A percentile compares a stretch with the other conserved stretches of the same genome.
phyloP scores from a whole-genome alignment of 139 green algal genomes.

The Chlamydomonas asymmetrica region DNA sequence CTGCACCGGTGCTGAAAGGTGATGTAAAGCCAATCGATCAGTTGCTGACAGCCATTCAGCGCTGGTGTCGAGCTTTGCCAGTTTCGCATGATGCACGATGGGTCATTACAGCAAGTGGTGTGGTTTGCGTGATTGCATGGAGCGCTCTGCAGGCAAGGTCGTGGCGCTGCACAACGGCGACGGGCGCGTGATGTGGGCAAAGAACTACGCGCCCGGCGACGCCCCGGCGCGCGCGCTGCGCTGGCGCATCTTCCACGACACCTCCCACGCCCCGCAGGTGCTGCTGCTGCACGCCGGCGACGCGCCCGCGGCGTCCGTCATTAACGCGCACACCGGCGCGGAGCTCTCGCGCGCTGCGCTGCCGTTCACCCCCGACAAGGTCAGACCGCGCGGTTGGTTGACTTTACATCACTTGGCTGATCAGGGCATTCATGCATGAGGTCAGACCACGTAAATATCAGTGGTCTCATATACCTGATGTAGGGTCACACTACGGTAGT shows the following conservation, averaged over 20 bases:
- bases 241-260: constrained; percentile 70
- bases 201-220: not conserved
- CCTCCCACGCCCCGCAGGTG: constrained; percentile 57
- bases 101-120: not conserved
- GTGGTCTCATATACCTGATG: no score
- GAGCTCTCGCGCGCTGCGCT: constrained; percentile 10
- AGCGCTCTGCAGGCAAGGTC: constrained; percentile 59
- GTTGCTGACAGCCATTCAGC: no score
- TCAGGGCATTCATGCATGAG: no score
- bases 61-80: no score
- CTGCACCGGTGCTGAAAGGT: no score
- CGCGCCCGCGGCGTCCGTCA: constrained; percentile 11
- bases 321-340: constrained; percentile 63
- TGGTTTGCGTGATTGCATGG: not conserved
- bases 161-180: constrained; percentile 89
- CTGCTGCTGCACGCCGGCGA: constrained; percentile 30
- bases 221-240: constrained; percentile 30
- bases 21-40: no score
- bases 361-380: constrained; percentile 35
- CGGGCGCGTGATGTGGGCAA: constrained; percentile 79
- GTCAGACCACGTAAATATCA: no score
- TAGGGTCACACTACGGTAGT: no score
- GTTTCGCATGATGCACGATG: no score
- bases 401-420: no score
- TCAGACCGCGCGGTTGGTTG: constrained; percentile 6